Base-by-base conservation (phyloP, 176 grass and related monocot genomes). In the Zoysia japonica region DNA sequence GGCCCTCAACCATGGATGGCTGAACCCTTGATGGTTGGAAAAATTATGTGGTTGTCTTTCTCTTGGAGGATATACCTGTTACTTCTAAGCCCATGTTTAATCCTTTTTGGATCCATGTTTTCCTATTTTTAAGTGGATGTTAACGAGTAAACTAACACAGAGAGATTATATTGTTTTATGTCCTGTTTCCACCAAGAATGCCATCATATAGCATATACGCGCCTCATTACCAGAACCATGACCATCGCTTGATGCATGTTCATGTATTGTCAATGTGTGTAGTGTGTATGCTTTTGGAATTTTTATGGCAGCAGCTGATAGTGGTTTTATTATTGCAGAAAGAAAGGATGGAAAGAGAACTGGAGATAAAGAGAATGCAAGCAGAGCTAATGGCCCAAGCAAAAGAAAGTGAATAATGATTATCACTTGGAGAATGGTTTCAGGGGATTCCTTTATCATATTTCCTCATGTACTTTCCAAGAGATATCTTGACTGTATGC, bases 361-460 rank as follows among this genome's bases (percentile, higher is more conserved):
- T 80, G 67, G 90, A 92, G 84, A 92, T 92, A 76, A 87, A 87
- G 61, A 83, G 78, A 80, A 75, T 92, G 76, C 71, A 85, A 63
- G 84, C 81, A 57, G 77, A 92, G 36, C 28, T 92, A 69, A 44
- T 92, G 50, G 72, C 84, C 13, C 72, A 92, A 82, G 67, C 83
- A 57, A 89, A 84, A 81, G 83, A 89, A 72, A 81, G 38, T 68
- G 80, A 92, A 48, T 81, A 12, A 81, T 91, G 83, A 86, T 82
- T 28, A 28, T 28, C 28, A 28, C 28, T 17, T 60, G 2, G 16
- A 37, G 45, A 52, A 61, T 55, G 44, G 53, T 65, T 82, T 11
- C 46, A 46, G 52, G 52, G 82, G 40, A 28, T 72, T 82, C 66
- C 67, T 72, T 78, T 62, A 47, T 55, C 73, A 44, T 74, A 43